phyloP scores from a whole-genome alignment of 1,284 basidiomycete genomes.

The Mycosarcoma mackinlayi region DNA sequence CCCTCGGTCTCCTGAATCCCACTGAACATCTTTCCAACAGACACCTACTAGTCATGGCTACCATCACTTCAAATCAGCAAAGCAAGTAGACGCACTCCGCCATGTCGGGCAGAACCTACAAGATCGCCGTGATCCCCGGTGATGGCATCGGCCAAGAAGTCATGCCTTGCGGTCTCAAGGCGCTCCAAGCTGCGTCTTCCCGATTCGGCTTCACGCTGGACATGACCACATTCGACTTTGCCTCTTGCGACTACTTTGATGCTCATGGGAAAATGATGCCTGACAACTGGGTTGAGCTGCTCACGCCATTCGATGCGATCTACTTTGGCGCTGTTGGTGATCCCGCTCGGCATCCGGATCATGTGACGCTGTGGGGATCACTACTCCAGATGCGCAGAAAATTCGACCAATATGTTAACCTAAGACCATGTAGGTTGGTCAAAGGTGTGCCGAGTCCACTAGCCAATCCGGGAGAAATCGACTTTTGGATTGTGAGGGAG shows the following conservation, averaged over 20 bases:
- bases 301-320: constrained; percentile 69
- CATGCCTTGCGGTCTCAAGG: constrained; percentile 33
- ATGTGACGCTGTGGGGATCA: constrained; percentile 39
- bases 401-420: constrained; percentile 74
- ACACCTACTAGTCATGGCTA: too few species aligned
- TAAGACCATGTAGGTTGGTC: constrained; percentile 73
- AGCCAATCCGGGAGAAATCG: constrained; percentile 69
- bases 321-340: constrained; percentile 71
- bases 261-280: constrained; percentile 69
- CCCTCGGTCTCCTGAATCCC: background rate
- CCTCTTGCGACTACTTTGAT: constrained; percentile 68
- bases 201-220: constrained; percentile 68
- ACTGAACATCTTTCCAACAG: too few species aligned
- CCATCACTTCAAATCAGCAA: background rate
- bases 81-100: background rate
- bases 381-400: constrained; percentile 71
- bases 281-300: constrained; percentile 67
- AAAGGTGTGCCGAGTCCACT: constrained; percentile 73
- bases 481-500: constrained; percentile 73
- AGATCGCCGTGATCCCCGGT: constrained; percentile 74
- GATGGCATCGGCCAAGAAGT: constrained; percentile 74
- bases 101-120: constrained; percentile 62
- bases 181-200: constrained; percentile 58
- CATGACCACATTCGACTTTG: constrained; percentile 69
- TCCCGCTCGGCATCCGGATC: constrained; percentile 52